These are phyloP conservation scores for Clitopilus hobsonii DNA, from an alignment of 768 basidiomycete species.

Conservation along the genomic window DNA sequence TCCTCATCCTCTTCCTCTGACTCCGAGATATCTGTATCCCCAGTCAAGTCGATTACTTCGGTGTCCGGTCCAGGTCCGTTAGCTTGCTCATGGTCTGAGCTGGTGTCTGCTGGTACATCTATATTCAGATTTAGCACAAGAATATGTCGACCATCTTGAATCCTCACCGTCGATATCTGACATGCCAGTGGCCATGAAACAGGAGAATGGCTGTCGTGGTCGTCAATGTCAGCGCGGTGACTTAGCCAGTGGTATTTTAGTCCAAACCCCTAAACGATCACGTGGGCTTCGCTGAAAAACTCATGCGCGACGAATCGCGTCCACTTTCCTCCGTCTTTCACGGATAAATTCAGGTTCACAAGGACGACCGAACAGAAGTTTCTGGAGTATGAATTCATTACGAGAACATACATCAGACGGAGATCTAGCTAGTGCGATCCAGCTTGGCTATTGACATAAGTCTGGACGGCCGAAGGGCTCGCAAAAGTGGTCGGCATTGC, in stretches of 20 bases:
- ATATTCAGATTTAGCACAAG: neutral
- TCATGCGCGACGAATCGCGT: neutral
- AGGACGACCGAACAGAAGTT: no score
- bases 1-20: constrained; percentile 17
- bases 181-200: neutral
- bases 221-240: no score
- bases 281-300: neutral
- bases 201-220: no score
- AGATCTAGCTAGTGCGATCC: neutral
- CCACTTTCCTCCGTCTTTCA: no score
- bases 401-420: no score
- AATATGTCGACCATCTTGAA: neutral
- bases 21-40: constrained; percentile 30
- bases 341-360: no score
- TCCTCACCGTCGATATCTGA: neutral
- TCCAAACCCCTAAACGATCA: neutral
- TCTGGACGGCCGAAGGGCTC: neutral
- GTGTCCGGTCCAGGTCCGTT: constrained; percentile 9
- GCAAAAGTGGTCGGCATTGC: neutral
- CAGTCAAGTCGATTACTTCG: constrained; percentile 43
- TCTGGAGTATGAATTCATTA: neutral
- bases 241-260: neutral
- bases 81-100: constrained; percentile 19
- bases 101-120: neutral
- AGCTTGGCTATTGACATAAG: constrained; percentile 2